Conservation (phyloP, 257 asterid genomes). For the Leonotis leonurus region DNA sequence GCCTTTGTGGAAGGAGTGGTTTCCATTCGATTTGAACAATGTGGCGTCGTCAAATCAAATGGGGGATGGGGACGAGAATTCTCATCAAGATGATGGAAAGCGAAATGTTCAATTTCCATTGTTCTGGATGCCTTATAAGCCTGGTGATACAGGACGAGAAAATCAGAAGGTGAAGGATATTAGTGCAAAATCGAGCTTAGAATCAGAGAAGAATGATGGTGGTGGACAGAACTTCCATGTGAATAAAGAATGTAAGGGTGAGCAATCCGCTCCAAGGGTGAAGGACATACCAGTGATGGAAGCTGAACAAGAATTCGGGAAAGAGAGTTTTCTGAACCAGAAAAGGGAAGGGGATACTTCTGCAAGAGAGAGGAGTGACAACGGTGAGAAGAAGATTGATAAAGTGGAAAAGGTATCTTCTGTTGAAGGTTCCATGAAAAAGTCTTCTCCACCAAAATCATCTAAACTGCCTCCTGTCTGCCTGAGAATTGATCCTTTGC, state of each 20-base stretch:
- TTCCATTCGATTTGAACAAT: conserved; percentile 28
- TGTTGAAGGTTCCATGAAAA: conserved; percentile 18
- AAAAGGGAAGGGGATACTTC: conserved; percentile 15
- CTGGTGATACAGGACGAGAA: conserved; percentile 16
- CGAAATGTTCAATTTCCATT: conserved; percentile 38
- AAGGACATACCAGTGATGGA: conserved; percentile 47
- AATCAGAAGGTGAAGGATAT: not conserved
- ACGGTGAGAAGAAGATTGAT: conserved; percentile 19
- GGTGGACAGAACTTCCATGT: not conserved
- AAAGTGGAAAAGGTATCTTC: conserved; percentile 12
- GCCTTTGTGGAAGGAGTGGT: conserved; percentile 27
- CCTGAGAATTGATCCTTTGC: conserved; percentile 71
- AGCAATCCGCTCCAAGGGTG: conserved; percentile 3
- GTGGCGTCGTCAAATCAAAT: conserved; percentile 19
- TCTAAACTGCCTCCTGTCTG: conserved; percentile 71
- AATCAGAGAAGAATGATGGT: conserved; percentile 1
- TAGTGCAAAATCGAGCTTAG: conserved; percentile 5
- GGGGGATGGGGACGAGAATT: conserved; percentile 10
- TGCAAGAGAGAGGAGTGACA: not conserved
- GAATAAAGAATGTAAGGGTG: not conserved
- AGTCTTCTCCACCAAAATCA: conserved; percentile 38
- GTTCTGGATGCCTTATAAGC: conserved; percentile 54
- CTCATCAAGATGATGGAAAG: conserved; percentile 14
- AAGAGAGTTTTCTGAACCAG: not conserved
- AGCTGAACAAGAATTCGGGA: conserved; percentile 17